A percentile compares a stretch with the other conserved stretches of the same genome.
Conservation (phyloP, 306 rosid species). For the Cicer bijugum region DNA sequence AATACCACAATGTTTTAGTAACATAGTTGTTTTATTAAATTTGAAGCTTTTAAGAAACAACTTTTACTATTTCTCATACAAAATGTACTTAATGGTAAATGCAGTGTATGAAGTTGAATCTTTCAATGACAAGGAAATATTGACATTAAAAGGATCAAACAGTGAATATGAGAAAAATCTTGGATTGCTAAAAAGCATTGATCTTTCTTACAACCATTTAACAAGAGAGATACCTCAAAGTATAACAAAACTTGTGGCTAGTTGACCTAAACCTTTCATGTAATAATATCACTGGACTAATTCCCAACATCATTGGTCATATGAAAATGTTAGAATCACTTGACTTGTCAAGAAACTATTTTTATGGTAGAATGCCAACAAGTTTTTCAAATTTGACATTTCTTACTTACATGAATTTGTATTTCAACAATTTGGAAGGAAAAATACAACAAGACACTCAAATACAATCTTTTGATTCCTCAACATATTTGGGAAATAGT, state of each 20-base stretch:
- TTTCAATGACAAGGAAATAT: background rate
- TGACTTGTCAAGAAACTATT: conserved; percentile 46
- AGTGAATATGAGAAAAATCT: conserved; percentile 43
- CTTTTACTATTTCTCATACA: background rate
- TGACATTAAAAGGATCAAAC: conserved; percentile 42
- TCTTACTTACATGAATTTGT: conserved; percentile 20
- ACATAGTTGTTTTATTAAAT: conserved; percentile 11
- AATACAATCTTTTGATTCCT: conserved; percentile 1
- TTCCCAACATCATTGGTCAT: conserved; percentile 6
- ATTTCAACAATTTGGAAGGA: conserved; percentile 18
- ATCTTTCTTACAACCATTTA: conserved; percentile 36
- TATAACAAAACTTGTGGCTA: conserved; percentile 40
- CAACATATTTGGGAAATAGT: conserved; percentile 22
- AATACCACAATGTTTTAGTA: conserved; percentile 44
- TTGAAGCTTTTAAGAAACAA: background rate
- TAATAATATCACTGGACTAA: conserved; percentile 44
- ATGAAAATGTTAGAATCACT: conserved; percentile 31
- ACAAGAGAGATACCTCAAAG: conserved; percentile 43
- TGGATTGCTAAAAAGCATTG: background rate
- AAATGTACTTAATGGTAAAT: rapidly evolving
- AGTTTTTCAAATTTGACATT: conserved; percentile 5
- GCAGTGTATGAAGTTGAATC: too few relatives aligned
- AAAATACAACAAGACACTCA: background rate
- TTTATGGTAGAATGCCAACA: background rate
- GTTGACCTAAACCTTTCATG: conserved; percentile 43